Evolutionary conservation across 345 rosid species (phyloP).

Genomic region (Dipteronia dyeriana): DNA sequence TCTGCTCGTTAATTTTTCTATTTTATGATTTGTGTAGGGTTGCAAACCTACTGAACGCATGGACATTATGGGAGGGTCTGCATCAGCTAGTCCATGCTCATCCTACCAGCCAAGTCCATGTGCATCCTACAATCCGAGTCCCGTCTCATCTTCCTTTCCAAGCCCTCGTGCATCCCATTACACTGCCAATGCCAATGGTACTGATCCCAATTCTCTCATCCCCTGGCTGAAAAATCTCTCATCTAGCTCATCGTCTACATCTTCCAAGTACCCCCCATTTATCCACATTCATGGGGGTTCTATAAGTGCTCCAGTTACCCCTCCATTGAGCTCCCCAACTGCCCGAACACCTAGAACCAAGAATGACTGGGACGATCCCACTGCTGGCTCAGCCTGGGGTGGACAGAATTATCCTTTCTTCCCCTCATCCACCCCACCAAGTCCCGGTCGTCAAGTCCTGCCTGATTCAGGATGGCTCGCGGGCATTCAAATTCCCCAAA

Average conservation of each 20-base stretch:
- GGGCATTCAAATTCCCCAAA: conserved; percentile 67
- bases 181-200: conserved; percentile 43
- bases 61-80: conserved; percentile 84
- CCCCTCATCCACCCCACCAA: conserved; percentile 66
- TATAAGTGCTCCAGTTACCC: conserved; percentile 97
- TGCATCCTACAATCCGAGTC: conserved; percentile 91
- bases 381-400: conserved; percentile 43
- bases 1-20: neutral
- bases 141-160: conserved; percentile 63
- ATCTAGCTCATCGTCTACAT: conserved; percentile 61
- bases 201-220: conserved; percentile 81
- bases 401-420: conserved; percentile 39
- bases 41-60: conserved; percentile 81
- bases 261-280: conserved; percentile 58
- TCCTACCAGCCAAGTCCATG: conserved; percentile 92
- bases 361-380: conserved; percentile 62
- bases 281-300: conserved; percentile 73
- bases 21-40: conserved; percentile 51
- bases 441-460: conserved; percentile 60
- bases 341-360: conserved; percentile 57
- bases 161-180: conserved; percentile 48
- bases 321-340: conserved; percentile 82
- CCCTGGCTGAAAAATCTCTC: conserved; percentile 98
- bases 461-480: conserved; percentile 85
- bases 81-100: conserved; percentile 92